Evolutionary conservation across 176 grass and related monocot species (phyloP), one percentile per base, ranked within the genome.

Genomic region (Oryza brachyantha): DNA sequence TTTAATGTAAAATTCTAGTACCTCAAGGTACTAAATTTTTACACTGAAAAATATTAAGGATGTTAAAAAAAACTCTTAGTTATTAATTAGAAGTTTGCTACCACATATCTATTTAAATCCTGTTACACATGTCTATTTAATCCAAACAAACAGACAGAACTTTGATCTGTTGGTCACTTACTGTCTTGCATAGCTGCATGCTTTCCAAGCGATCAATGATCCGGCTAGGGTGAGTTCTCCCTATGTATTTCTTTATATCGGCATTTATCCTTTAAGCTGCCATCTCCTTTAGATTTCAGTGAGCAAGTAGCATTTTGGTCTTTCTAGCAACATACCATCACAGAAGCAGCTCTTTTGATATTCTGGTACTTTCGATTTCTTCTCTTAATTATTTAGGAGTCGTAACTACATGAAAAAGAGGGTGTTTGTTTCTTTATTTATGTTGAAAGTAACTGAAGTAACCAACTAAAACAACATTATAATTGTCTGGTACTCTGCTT

Each of bases 231-330:
- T n/a, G 5, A 74, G 43, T 66, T 82, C 19, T 75, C 17, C 61
- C 24, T 83, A 14, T 29, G 0, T 55, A 29, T n/a, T 74, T 35
- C 8, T 82, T 6, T 62, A 9, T 41, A 2, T 39, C 6, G 40
- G 7, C 16, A 42, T 58, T 48, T 5, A 32, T 17, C 10, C 12
- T 11, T 83, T 50, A 21, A 57, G 4, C 7, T 34, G 13, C 21
- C 42, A 72, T 63, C 57, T 64, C 29, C 40, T 66, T 41, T 36
- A 73, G 62, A 21, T n/a, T n/a, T n/a, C n/a, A n/a, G n/a, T n/a
- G n/a, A n/a, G 3, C 16, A 1, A 36, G 14, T 28, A 28, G 21
- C 40, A 25, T 63, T n/a, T n/a, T n/a, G n/a, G n/a, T n/a, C n/a
- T n/a, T n/a, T n/a, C n/a, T n/a, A n/a, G n/a, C n/a, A n/a, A n/a